Evolutionary conservation across 345 rosid genomes (phyloP), one percentile per base, ranked within the genome.

Genomic region (Rhodomyrtus tomentosa): DNA sequence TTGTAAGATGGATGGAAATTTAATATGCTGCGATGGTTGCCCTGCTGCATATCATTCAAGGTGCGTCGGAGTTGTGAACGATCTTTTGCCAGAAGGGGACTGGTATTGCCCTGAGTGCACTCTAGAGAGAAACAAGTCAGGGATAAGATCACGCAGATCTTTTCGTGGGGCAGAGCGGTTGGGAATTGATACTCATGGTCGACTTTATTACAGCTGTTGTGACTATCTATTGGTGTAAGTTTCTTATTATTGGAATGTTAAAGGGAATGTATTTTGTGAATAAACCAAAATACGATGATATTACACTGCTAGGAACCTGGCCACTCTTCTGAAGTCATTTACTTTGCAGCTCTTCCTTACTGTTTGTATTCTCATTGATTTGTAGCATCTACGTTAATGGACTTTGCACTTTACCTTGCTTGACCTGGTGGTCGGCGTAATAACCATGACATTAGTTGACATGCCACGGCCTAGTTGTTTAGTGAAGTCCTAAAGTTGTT

Each of bases 61-160:
- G 90, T 97, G 99, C 82, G 95, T 94, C 2, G 99, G 98, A 86
- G 91, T 97, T 88, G 95, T 89, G 82, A 90, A 84, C 88, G 93
- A 93, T 88, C 95, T 90, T 86, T 92, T 97, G 93, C 98, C 98
- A 73, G 98, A 94, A 89, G 98, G 98, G 84, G 96, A 95, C 81
- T 95, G 99, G 99, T 95, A 88, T 89, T 97, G 99, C 89, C 98
- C 98, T n/a, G 98, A 97, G 91, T 97, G 99, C 90, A 92, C 90
- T 40, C 87, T 92, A 85, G 93, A 92, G 81, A 89, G 89, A 86
- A 88, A 86, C 74, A 90, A 90, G 84, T 92, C 93, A 74, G 87
- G 89, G 91, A 86, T 87, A 91, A 95, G 91, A 88, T 87, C 90
- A 82, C 89, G 90, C 42, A 94, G 91, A 83, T 90, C 91, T 86